phyloP scores from a whole-genome alignment of 495 filamentous ascomycete species.

The Aspergillus indologenus region DNA sequence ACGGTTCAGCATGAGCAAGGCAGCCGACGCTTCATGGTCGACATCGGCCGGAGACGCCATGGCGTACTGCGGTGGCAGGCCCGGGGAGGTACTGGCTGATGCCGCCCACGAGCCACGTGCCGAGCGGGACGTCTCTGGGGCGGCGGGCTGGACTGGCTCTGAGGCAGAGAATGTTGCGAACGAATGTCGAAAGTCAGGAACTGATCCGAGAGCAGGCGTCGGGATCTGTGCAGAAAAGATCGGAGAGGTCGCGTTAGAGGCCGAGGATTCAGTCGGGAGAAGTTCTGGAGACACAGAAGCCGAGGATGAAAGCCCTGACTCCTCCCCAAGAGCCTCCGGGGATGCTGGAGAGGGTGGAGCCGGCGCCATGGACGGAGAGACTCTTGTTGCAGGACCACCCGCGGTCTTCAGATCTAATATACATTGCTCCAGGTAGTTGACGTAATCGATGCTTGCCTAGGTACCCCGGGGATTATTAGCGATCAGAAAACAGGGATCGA shows the following conservation, averaged over 20 bases:
- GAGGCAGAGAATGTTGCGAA: conserved; percentile 44
- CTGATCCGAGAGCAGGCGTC: conserved; percentile 27
- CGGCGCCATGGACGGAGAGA: conserved; percentile 20
- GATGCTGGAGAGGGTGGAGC: conserved; percentile 38
- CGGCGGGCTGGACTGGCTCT: conserved; percentile 27
- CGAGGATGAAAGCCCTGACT: conserved; percentile 24
- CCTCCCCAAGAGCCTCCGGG: conserved; percentile 31
- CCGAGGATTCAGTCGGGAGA: conserved; percentile 23
- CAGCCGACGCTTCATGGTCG: conserved; percentile 78
- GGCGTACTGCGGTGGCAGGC: conserved; percentile 25
- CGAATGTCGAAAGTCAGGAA: conserved; percentile 32
- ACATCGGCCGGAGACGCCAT: conserved; percentile 37
- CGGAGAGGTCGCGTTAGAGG: conserved; percentile 31
- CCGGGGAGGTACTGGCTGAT: conserved; percentile 34
- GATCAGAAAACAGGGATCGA: background rate
- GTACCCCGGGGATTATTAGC: conserved; percentile 5
- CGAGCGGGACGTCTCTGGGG: conserved; percentile 24
- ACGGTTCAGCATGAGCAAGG: conserved; percentile 74
- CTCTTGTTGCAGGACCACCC: conserved; percentile 20
- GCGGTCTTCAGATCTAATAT: conserved; percentile 74
- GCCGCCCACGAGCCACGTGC: conserved; percentile 18
- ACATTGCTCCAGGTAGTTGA: conserved; percentile 90
- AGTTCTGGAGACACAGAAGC: conserved; percentile 38
- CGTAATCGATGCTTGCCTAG: conserved; percentile 93
- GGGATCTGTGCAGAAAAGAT: conserved; percentile 33